A percentile compares a stretch with the other conserved stretches of the same genome.
Conservation (phyloP, 2,329 filamentous ascomycete genomes). For the Hysterium pulicare region DNA sequence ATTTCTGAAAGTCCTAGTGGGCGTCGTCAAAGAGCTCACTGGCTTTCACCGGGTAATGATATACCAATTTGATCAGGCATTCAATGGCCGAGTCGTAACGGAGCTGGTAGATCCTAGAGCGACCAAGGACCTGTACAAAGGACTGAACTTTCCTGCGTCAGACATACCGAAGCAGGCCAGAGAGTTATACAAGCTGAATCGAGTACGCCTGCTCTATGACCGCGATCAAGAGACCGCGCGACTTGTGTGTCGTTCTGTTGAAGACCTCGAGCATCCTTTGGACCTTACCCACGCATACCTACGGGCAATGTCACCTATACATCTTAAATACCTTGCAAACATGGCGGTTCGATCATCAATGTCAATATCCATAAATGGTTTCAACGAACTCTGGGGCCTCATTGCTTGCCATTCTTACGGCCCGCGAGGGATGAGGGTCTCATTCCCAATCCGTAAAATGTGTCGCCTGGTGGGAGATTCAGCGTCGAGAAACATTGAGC, state of each 20-base stretch:
- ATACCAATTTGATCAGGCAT: conserved; percentile 80
- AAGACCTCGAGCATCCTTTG: conserved; percentile 71
- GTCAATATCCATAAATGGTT: conserved; percentile 89
- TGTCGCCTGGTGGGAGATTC: conserved; percentile 83
- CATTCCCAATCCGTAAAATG: conserved; percentile 89
- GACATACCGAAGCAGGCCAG: conserved; percentile 83
- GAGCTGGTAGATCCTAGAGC: conserved; percentile 78
- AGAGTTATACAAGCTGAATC: conserved; percentile 87
- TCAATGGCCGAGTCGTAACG: conserved; percentile 83
- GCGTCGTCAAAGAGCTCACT: conserved; percentile 83
- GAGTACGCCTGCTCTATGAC: conserved; percentile 83
- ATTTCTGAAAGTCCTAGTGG: conserved; percentile 78
- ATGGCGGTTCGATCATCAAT: conserved; percentile 93
- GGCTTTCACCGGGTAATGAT: conserved; percentile 92
- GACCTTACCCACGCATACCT: conserved; percentile 84
- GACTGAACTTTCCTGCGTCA: conserved; percentile 81
- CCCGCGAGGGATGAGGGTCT: conserved; percentile 75
- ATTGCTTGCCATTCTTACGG: conserved; percentile 86
- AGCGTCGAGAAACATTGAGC: conserved; percentile 81
- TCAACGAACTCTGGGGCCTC: conserved; percentile 80
- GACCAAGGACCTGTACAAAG: conserved; percentile 81
- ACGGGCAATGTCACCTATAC: conserved; percentile 85
- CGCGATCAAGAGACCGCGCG: conserved; percentile 75
- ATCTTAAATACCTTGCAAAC: conserved; percentile 80
- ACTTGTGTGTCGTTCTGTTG: conserved; percentile 71